Percentiles rank a stretch among this genome's conserved stretches.
phyloP scores from a whole-genome alignment of 2,329 filamentous ascomycete species.

The Pseudopyrenochaeta lycopersici region DNA sequence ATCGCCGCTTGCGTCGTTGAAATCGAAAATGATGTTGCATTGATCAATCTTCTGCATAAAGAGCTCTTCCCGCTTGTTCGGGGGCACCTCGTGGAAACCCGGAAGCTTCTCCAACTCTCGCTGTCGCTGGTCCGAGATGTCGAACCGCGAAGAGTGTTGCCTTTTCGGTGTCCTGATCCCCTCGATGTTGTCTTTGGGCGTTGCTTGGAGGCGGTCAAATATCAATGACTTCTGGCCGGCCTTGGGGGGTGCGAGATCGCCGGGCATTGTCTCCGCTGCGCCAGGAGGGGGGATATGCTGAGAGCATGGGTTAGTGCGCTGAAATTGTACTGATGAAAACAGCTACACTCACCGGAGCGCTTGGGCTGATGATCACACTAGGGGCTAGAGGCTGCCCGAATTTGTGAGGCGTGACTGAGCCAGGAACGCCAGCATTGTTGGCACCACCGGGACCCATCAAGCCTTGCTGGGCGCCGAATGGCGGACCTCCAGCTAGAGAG shows the following conservation, averaged over 20 bases:
- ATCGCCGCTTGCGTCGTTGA: slow-evolving; percentile 96
- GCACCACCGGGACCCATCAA: slow-evolving; percentile 41
- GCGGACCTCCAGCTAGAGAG: slow-evolving; percentile 38
- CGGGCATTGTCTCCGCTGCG: slow-evolving; percentile 96
- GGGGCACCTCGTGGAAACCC: slow-evolving; percentile 96
- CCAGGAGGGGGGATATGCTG: slow-evolving; percentile 93
- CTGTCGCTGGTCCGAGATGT: slow-evolving; percentile 89
- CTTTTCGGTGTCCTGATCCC: slow-evolving; percentile 94
- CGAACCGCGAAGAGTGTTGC: slow-evolving; percentile 96
- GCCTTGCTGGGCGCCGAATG: slow-evolving; percentile 44
- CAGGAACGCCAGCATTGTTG: slow-evolving; percentile 58
- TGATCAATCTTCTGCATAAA: slow-evolving; percentile 99
- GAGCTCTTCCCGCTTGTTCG: slow-evolving; percentile 91
- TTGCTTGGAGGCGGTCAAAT: slow-evolving; percentile 89
- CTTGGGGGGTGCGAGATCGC: slow-evolving; percentile 93
- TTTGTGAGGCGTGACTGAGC: slow-evolving; percentile 68
- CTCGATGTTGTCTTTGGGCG: slow-evolving; percentile 95
- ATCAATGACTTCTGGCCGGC: slow-evolving; percentile 87
- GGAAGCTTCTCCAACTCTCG: slow-evolving; percentile 96
- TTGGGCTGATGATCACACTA: slow-evolving; percentile 93
- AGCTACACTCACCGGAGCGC: slow-evolving; percentile 68
- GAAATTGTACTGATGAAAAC: slow-evolving; percentile 5
- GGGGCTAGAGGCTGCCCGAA: slow-evolving; percentile 73
- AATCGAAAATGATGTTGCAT: slow-evolving; percentile 99
- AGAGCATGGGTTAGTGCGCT: slow-evolving; percentile 12